These are phyloP conservation scores for Cynanchum wilfordii DNA, from an alignment of 257 asterid species.

Conservation along the genomic window DNA sequence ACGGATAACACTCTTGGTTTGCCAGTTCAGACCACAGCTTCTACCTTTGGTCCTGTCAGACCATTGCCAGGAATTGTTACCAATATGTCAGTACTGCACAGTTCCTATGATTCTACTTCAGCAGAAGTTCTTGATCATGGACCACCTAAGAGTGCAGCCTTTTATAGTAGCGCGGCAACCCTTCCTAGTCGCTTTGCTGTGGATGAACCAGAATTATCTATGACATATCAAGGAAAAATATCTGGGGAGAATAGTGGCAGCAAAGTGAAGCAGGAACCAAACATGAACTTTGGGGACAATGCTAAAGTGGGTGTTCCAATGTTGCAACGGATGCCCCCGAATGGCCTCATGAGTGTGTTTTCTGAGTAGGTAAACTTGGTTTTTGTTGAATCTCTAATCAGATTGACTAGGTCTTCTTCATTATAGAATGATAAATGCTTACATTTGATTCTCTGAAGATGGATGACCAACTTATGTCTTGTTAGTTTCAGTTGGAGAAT, in stretches of 20 bases:
- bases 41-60: slow-evolving; percentile 27
- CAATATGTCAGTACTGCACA: slow-evolving; percentile 24
- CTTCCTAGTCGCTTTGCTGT: slow-evolving; percentile 61
- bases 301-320: slow-evolving; percentile 32
- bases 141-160: slow-evolving; percentile 27
- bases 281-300: slow-evolving; percentile 38
- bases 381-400: slow-evolving; percentile 2
- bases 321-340: slow-evolving; percentile 30
- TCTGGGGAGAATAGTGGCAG: slow-evolving; percentile 33
- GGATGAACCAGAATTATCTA: slow-evolving; percentile 38
- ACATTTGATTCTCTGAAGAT: neutral
- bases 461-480: neutral
- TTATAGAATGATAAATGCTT: neutral
- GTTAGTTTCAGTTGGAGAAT: neutral
- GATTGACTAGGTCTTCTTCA: neutral
- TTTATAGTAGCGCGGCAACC: slow-evolving; percentile 37
- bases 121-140: slow-evolving; percentile 30
- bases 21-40: slow-evolving; percentile 35
- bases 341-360: slow-evolving; percentile 52
- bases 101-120: slow-evolving; percentile 31
- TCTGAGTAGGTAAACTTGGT: slow-evolving; percentile 48
- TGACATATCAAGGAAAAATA: slow-evolving; percentile 34
- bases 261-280: slow-evolving; percentile 66
- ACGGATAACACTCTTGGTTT: slow-evolving; percentile 29
- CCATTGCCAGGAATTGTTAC: slow-evolving; percentile 26